phyloP scores from a whole-genome alignment of 345 rosid species.

The Linum usitatissimum region DNA sequence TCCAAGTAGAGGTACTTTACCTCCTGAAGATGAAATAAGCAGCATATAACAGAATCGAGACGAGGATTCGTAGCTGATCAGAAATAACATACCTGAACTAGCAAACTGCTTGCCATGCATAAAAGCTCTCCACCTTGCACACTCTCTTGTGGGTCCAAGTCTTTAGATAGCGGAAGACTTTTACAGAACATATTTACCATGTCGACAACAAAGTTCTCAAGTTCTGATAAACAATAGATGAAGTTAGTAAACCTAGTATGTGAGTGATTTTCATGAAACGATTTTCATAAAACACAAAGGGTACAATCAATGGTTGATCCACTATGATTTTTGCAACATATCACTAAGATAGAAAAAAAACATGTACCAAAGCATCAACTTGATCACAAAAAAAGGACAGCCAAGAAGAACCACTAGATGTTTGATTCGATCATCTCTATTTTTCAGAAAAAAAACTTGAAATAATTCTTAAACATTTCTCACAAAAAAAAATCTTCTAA shows the following conservation, averaged over 20 bases:
- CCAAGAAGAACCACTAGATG: neutral
- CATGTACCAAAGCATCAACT: neutral
- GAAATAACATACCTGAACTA: slow-evolving; percentile 64
- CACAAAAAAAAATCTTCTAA: too few species aligned
- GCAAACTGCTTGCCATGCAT: slow-evolving; percentile 52
- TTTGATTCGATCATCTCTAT: neutral
- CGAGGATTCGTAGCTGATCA: neutral
- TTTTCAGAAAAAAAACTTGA: too few species aligned
- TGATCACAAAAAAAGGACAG: neutral
- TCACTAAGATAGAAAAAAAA: too few species aligned
- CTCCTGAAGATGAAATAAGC: neutral
- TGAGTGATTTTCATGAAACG: neutral
- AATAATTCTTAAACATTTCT: too few species aligned
- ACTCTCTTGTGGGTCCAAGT: slow-evolving; percentile 83
- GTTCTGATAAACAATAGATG: slow-evolving; percentile 32
- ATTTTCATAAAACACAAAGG: neutral
- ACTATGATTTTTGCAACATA: neutral
- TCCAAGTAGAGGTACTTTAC: neutral
- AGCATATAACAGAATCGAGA: neutral
- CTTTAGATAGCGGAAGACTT: slow-evolving; percentile 74
- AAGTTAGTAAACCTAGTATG: slow-evolving; percentile 9
- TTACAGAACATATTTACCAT: slow-evolving; percentile 63
- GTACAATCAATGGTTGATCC: neutral
- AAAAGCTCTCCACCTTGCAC: slow-evolving; percentile 93
- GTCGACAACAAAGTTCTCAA: slow-evolving; percentile 44